Percentiles rank a stretch among this genome's conserved stretches.
Evolutionary conservation across 2,329 filamentous ascomycete species (phyloP).

Genomic region (Bisporella sp.): DNA sequence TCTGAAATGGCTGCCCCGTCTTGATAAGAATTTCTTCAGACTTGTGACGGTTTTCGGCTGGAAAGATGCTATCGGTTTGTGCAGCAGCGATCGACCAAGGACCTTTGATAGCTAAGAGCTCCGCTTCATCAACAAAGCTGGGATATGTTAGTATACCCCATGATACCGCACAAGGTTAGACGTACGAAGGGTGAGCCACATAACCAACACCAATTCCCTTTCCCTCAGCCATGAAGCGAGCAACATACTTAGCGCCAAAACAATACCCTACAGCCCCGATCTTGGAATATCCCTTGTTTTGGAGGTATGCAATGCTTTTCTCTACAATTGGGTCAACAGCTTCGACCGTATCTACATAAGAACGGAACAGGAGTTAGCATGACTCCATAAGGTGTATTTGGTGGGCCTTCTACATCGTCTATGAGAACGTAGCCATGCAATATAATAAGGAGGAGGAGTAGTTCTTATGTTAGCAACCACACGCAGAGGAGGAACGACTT

Average conservation of each 20-base stretch:
- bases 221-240: constrained; percentile 52
- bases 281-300: constrained; percentile 47
- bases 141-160: neutral
- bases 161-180: neutral
- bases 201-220: constrained; percentile 63
- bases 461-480: no score
- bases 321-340: constrained; percentile 34
- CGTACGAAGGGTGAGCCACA: constrained; percentile 62
- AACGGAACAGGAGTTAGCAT: no score
- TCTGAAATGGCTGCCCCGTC: constrained; percentile 52
- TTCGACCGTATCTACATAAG: constrained; percentile 6
- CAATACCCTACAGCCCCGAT: constrained; percentile 67
- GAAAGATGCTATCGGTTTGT: constrained; percentile 61
- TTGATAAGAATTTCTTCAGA: constrained; percentile 57
- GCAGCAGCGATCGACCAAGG: constrained; percentile 53
- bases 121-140: constrained; percentile 57
- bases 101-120: constrained; percentile 57
- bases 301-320: constrained; percentile 49
- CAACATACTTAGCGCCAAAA: constrained; percentile 70
- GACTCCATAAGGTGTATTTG: no score
- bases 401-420: no score
- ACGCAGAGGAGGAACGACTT: no score
- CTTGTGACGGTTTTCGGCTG: constrained; percentile 53
- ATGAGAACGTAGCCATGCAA: no score
- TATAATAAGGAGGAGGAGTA: no score